Conservation (phyloP, 345 rosid genomes). For the Syzygium aqueum region DNA sequence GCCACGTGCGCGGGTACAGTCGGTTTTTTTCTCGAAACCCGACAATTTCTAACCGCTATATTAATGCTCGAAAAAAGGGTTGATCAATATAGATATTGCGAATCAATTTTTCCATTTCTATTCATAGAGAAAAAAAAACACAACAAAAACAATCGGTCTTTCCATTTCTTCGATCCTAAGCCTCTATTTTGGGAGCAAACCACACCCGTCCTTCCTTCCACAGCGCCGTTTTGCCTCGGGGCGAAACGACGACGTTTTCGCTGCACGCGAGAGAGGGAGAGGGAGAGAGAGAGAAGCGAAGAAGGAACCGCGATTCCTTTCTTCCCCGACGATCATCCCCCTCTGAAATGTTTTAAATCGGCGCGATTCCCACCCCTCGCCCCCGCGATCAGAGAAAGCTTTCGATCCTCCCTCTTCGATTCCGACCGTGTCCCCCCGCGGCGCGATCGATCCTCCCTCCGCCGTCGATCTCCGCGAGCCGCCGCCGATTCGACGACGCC, state of each 20-base stretch:
- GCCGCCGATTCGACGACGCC: background rate
- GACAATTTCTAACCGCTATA: background rate
- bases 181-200: no score
- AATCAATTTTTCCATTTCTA: background rate
- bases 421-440: background rate
- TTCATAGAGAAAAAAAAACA: background rate
- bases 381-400: background rate
- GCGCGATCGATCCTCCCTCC: no score
- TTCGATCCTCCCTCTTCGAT: background rate
- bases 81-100: background rate
- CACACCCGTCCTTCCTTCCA: background rate
- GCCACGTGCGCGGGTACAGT: accelerated
- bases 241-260: background rate
- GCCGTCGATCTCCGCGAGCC: background rate
- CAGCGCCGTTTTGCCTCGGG: background rate
- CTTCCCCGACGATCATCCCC: background rate
- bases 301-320: background rate
- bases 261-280: background rate
- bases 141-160: background rate
- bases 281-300: background rate
- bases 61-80: background rate
- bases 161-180: background rate
- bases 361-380: background rate
- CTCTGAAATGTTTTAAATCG: background rate
- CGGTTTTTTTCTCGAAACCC: background rate